Base-by-base conservation (phyloP, 164 flowering plant genomes). In the Macadamia tetraphylla region DNA sequence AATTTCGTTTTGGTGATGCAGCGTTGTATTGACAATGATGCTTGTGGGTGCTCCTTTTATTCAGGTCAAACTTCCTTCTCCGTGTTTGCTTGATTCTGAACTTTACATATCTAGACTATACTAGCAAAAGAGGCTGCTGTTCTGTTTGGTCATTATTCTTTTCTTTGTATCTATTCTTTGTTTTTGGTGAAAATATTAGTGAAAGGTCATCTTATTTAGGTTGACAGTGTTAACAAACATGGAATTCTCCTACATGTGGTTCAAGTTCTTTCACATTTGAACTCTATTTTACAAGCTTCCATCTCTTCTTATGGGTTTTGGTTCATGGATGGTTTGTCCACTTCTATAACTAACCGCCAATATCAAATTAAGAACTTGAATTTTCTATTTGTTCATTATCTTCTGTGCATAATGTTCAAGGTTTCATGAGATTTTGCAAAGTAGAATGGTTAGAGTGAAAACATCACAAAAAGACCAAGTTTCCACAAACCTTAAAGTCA, bases 271-370 rank as follows among this genome's bases (percentile, higher is more conserved):
- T 81, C 86, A 7, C 94, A 94, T 76, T 59, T 94, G 78, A 80
- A 94, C 70, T 92, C 91, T 67, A 68, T 80, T 18, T 84, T 91
- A 17, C 84, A 89, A 74, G 97, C 96, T 2, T 86, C 89, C 67
- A 89, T 93, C 59, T 91, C 94, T 18, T 89, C 92, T 63, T 97
- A 93, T 76, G 96, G 92, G 2, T 92, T 82, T 53, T 91, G 97
- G 97, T 91, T 89, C 80, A 93, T 93, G 98, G 97, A 93, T 82
- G 97, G 98, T 93, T 79, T 53, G 67, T 12, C 67, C 74, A 46
- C 18, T 67, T 17, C 62, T 53, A 13, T 58, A 8, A 2, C 53
- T 59, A 8, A 2, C 53, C 51, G 2, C 9, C 55, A 44, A 71
- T 17, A n/a, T 29, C 5, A 62, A 12, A 64, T 30, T 14, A 6